Evolutionary conservation across 176 grass and related monocot species (phyloP).

Genomic region (Musa itinerans): DNA sequence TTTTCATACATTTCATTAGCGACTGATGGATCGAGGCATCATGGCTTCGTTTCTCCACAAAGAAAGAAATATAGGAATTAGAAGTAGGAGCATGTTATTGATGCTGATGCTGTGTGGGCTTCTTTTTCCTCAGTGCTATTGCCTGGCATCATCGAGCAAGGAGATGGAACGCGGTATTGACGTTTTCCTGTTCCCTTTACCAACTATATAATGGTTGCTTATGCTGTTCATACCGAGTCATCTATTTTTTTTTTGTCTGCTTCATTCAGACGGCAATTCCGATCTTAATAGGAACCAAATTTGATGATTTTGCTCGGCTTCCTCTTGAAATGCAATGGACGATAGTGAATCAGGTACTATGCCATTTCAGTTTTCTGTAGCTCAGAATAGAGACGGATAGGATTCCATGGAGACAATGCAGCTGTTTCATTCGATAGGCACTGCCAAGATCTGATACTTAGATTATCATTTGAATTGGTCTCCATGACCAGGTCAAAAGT

Average conservation of each 20-base stretch:
- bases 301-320: constrained; percentile 92
- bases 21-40: not conserved
- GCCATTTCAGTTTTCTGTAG: not conserved
- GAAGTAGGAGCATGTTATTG: not conserved
- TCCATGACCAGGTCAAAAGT: too few relatives aligned
- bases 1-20: too few relatives aligned
- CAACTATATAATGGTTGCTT: too few relatives aligned
- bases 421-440: too few relatives aligned
- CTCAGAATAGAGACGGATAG: not conserved
- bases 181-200: not conserved
- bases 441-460: too few relatives aligned
- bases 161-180: constrained; percentile 90
- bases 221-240: not conserved
- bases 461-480: too few relatives aligned
- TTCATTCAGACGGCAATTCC: constrained; percentile 77
- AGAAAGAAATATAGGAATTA: not conserved
- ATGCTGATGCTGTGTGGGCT: not conserved
- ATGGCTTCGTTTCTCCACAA: not conserved
- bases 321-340: constrained; percentile 99
- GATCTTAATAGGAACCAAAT: constrained; percentile 95
- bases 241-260: not conserved
- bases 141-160: constrained; percentile 80
- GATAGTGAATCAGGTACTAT: constrained; percentile 56
- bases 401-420: too few relatives aligned
- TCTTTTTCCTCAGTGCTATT: constrained; percentile 44